Evolutionary conservation across 23 red algal genomes (phyloP).

Genomic region (Gracilaria gracilis): DNA sequence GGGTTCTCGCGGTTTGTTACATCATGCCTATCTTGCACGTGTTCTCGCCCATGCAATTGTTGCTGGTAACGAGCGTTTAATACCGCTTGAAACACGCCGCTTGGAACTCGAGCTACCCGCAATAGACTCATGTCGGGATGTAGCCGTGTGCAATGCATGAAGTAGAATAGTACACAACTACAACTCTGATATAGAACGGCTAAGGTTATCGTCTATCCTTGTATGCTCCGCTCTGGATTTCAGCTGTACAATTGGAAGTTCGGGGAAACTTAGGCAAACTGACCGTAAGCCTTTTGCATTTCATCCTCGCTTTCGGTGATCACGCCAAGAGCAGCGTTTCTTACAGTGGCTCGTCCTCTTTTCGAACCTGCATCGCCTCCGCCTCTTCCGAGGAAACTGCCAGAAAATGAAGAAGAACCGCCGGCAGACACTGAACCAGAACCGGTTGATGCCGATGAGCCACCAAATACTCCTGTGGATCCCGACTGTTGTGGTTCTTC

Average conservation of each 20-base stretch:
- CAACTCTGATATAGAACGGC: background rate
- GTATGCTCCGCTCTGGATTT: background rate
- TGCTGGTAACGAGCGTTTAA: conserved; percentile 48
- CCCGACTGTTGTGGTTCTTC: background rate
- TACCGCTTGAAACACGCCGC: conserved; percentile 56
- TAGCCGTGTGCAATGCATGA: background rate
- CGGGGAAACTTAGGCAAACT: background rate
- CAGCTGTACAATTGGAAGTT: background rate
- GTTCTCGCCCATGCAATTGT: conserved; percentile 71
- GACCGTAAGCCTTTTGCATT: background rate
- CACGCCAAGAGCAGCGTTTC: background rate
- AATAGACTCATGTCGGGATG: background rate
- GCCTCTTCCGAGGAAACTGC: conserved; percentile 11
- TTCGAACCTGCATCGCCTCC: conserved; percentile 11
- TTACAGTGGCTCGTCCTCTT: conserved; percentile 3
- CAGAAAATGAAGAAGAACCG: background rate
- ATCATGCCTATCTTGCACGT: conserved; percentile 75
- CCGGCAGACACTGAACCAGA: background rate
- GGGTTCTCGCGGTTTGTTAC: conserved; percentile 62
- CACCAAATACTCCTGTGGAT: background rate
- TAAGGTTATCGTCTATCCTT: background rate
- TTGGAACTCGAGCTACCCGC: background rate
- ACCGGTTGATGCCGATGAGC: background rate
- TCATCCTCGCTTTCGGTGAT: background rate
- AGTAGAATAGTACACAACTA: background rate